phyloP scores from a whole-genome alignment of 179 eudicot genomes.

The Spergularia azorica region DNA sequence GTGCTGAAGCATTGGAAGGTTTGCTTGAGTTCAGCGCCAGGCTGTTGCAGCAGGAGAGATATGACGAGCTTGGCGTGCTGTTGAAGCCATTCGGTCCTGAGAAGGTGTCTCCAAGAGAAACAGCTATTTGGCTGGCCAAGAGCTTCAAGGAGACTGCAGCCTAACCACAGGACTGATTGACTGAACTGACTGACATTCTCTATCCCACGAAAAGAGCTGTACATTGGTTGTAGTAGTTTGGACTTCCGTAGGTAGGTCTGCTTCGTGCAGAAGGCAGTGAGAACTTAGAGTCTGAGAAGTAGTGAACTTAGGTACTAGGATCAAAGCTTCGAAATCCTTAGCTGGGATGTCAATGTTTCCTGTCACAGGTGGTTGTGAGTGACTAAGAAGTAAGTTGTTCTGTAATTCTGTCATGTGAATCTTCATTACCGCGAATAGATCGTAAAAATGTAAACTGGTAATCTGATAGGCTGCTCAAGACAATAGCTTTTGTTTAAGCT shows the following conservation, averaged over 20 bases:
- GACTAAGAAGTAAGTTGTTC: background rate
- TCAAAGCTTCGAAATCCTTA: background rate
- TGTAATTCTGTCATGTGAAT: background rate
- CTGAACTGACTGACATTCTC: slow-evolving; percentile 13
- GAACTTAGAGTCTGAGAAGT: slow-evolving; percentile 4
- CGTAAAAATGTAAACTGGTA: background rate
- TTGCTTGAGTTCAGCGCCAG: slow-evolving; percentile 91
- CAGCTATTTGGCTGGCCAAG: slow-evolving; percentile 95
- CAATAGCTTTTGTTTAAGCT: too few relatives aligned
- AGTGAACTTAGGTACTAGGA: slow-evolving; percentile 11
- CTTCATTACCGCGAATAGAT: background rate
- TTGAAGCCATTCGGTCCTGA: slow-evolving; percentile 91
- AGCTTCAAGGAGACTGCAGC: slow-evolving; percentile 74
- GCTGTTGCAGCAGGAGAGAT: slow-evolving; percentile 75
- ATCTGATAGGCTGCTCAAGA: background rate
- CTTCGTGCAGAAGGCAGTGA: background rate
- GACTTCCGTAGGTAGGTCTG: slow-evolving; percentile 6
- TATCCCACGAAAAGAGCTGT: slow-evolving; percentile 22
- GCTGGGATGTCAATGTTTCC: background rate
- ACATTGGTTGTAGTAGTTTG: slow-evolving; percentile 13
- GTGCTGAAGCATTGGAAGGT: slow-evolving; percentile 95
- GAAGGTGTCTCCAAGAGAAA: slow-evolving; percentile 93
- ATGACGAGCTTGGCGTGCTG: slow-evolving; percentile 77
- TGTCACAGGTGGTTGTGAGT: background rate
- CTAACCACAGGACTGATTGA: slow-evolving; percentile 24